Evolutionary conservation across 495 filamentous ascomycete species (phyloP).

Genomic region (Penicillium psychrofluorescens): DNA sequence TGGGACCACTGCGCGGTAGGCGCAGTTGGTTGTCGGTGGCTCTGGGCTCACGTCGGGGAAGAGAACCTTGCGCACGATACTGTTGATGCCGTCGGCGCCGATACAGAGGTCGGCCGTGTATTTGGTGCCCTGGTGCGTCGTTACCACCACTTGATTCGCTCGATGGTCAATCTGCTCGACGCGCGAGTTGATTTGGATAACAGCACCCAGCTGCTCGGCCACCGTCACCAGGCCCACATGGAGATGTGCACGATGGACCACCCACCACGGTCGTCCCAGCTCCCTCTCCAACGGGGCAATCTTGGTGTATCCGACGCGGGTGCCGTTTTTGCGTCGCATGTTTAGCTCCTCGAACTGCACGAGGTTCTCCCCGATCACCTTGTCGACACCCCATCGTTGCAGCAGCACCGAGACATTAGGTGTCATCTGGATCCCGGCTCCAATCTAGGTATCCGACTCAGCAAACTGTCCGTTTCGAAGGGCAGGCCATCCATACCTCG

Average conservation of each 20-base stretch:
- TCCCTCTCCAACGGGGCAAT: constrained; percentile 11
- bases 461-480: neutral
- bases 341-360: constrained; percentile 32
- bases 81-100: constrained; percentile 35
- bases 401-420: constrained; percentile 47
- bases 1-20: constrained; percentile 32
- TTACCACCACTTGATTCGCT: constrained; percentile 18
- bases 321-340: constrained; percentile 30
- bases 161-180: constrained; percentile 19
- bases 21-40: constrained; percentile 32
- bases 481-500: constrained; percentile 1
- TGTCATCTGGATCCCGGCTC: constrained; percentile 54
- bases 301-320: constrained; percentile 25
- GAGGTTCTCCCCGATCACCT: constrained; percentile 28
- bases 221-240: constrained; percentile 29
- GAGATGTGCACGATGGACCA: constrained; percentile 31
- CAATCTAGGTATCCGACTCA: constrained; percentile 24
- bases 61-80: constrained; percentile 23
- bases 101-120: constrained; percentile 33
- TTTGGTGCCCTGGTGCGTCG: constrained; percentile 19
- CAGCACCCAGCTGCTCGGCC: constrained; percentile 20
- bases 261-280: constrained; percentile 23
- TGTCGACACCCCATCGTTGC: constrained; percentile 23
- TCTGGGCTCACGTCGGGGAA: constrained; percentile 27
- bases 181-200: constrained; percentile 25